Conservation (phyloP, 768 basidiomycete genomes). For the Chiua virens region DNA sequence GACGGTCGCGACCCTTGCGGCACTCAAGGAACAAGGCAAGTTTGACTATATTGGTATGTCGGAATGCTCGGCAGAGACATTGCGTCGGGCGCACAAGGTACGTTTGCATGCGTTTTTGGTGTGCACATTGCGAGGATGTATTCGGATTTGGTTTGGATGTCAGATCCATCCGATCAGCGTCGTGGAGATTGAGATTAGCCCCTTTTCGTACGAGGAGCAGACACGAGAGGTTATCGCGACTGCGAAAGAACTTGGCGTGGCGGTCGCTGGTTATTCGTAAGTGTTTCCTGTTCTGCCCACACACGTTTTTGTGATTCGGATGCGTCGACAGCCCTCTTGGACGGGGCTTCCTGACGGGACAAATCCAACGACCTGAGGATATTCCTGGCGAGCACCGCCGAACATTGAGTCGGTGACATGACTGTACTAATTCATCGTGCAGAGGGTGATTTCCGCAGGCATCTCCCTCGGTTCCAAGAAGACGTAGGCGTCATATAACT, state of each 20-base stretch:
- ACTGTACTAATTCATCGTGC: constrained; percentile 2
- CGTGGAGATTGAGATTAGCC: constrained; percentile 68
- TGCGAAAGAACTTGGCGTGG: constrained; percentile 52
- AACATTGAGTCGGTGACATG: too few species aligned
- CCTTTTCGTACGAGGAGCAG: constrained; percentile 50
- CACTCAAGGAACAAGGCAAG: constrained; percentile 31
- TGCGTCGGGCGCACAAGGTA: constrained; percentile 36
- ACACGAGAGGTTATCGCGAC: constrained; percentile 45
- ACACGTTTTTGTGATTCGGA: background rate
- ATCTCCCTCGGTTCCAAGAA: constrained; percentile 44
- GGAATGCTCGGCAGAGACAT: constrained; percentile 48
- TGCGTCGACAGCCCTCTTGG: constrained; percentile 46
- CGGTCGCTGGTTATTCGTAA: constrained; percentile 39
- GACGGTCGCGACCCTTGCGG: constrained; percentile 40
- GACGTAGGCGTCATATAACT: constrained; percentile 24
- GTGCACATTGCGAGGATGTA: background rate
- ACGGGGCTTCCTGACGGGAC: constrained; percentile 50
- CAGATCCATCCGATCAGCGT: constrained; percentile 55
- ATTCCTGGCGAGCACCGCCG: constrained; percentile 24
- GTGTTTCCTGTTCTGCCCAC: background rate
- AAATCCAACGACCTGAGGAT: constrained; percentile 42
- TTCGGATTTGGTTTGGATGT: background rate
- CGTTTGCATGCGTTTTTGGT: too few species aligned
- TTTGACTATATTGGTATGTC: constrained; percentile 56
- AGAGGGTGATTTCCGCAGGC: constrained; percentile 43